Evolutionary conservation across 495 filamentous ascomycete genomes (phyloP).

Genomic region (Penicillium coprophilum): DNA sequence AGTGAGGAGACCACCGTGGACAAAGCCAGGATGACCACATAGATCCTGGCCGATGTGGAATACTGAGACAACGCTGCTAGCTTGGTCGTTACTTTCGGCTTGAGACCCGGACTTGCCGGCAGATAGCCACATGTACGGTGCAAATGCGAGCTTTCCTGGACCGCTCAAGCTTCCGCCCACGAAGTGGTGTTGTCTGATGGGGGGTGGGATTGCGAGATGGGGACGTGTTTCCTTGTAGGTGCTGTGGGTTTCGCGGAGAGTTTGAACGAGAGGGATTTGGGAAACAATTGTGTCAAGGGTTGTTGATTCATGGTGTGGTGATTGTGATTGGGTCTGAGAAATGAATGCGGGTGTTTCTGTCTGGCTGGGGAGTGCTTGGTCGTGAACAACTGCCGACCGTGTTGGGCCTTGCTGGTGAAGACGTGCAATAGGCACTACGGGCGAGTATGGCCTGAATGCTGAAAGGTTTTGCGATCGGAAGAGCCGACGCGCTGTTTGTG

Average conservation of each 20-base stretch:
- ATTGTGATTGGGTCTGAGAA: constrained; percentile 14
- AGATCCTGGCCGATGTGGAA: constrained; percentile 41
- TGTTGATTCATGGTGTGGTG: constrained; percentile 3
- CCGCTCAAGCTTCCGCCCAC: constrained; percentile 60
- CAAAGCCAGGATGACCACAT: constrained; percentile 42
- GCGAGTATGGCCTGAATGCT: constrained; percentile 1
- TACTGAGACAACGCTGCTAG: constrained; percentile 31
- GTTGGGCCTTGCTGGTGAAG: constrained; percentile 31
- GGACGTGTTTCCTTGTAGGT: constrained; percentile 73
- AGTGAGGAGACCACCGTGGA: constrained; percentile 41
- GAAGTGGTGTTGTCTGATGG: constrained; percentile 35
- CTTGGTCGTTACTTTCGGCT: background rate
- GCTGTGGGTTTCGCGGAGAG: constrained; percentile 59
- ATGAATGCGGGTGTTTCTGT: constrained; percentile 16
- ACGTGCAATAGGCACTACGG: constrained; percentile 6
- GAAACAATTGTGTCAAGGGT: constrained; percentile 64
- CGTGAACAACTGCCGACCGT: constrained; percentile 30
- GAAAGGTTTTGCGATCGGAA: constrained; percentile 12
- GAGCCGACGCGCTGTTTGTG: constrained; percentile 12
- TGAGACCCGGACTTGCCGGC: constrained; percentile 33
- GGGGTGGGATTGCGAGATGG: constrained; percentile 35
- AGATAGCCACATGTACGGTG: constrained; percentile 68
- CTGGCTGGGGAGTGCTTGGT: constrained; percentile 28
- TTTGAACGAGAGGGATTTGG: constrained; percentile 65
- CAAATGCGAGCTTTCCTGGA: constrained; percentile 67